These are phyloP conservation scores for Fusarium phyllophilum DNA, from an alignment of 2,329 filamentous ascomycete genomes.

Conservation along the genomic window DNA sequence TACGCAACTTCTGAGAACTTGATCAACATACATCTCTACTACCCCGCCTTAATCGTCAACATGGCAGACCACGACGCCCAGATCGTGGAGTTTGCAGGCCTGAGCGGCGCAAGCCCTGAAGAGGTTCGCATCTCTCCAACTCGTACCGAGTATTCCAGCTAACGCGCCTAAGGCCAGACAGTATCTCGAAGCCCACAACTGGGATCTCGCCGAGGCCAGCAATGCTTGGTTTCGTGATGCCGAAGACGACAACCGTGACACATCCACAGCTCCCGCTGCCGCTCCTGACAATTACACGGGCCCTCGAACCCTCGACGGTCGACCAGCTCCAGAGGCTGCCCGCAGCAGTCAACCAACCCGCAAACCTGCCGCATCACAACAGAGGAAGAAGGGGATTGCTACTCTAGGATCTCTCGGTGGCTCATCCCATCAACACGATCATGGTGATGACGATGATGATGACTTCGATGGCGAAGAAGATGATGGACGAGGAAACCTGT, in stretches of 20 bases:
- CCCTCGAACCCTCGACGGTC: constrained; percentile 70
- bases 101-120: constrained; percentile 43
- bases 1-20: background rate
- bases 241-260: constrained; percentile 60
- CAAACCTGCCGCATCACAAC: constrained; percentile 49
- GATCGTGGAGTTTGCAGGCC: constrained; percentile 44
- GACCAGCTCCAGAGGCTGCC: constrained; percentile 61
- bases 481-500: constrained; percentile 73
- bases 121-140: constrained; percentile 31
- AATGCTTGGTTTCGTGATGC: constrained; percentile 67
- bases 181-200: constrained; percentile 72
- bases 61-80: constrained; percentile 47
- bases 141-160: background rate
- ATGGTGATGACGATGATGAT: constrained; percentile 70
- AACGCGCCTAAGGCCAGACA: constrained; percentile 66
- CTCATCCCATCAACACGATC: constrained; percentile 59
- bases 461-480: constrained; percentile 66
- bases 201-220: constrained; percentile 72
- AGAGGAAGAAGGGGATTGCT: constrained; percentile 70
- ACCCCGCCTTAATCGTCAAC: constrained; percentile 39
- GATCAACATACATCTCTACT: background rate
- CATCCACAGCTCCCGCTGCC: constrained; percentile 53
- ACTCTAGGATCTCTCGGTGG: constrained; percentile 67
- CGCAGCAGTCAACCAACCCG: constrained; percentile 46
- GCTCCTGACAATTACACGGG: constrained; percentile 62